Evolutionary conservation across 805 yeast species (phyloP), one percentile per base, ranked within the genome.

Genomic region (Naumovozyma baii): DNA sequence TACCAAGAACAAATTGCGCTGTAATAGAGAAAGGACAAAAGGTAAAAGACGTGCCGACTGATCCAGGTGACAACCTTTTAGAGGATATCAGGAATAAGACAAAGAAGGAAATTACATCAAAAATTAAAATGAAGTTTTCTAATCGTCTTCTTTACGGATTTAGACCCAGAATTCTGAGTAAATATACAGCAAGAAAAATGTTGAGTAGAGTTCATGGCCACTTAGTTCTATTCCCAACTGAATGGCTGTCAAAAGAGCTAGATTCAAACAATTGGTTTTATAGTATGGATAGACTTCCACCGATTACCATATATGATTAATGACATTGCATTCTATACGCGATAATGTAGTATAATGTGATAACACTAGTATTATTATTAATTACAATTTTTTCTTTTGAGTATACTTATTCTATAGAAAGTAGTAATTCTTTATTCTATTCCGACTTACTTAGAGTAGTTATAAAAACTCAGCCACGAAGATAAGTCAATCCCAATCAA

Each of bases 181-280:
- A 82, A 39, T 79, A 74, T 33, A 76, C 92, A 0, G 94, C 96
- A 0, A 87, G 80, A 47, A 68, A 78, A 42, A 66, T 87, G 28
- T 64, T 92, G 45, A 66, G 69, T 36, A 79, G 84, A 41, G 67
- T 90, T 15, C 83, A 79, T 38, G 98, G 98, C 2, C 83, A 92
- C 55, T 63, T 92, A 49, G 96, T 92, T 5, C 58, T 81, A n/a
- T 90, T 88, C 67, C 97, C 98, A 0, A 71, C 83, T 0, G 86
- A 86, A 44, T 92, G 98, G 98, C 69, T 92, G 33, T 67, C 74
- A 50, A 73, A 78, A 42, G 98, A 92, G 61, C 74, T 87, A 22
- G 95, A 88, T 41, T 76, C 84, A 5, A 90, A 85, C 9, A 92
- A 94, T 55, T 90, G 97, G 97, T 88, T 87, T 59, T 88, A 85